These are phyloP conservation scores for Metarhizium sp. DNA, from an alignment of 2,329 filamentous ascomycete species.

Conservation along the genomic window DNA sequence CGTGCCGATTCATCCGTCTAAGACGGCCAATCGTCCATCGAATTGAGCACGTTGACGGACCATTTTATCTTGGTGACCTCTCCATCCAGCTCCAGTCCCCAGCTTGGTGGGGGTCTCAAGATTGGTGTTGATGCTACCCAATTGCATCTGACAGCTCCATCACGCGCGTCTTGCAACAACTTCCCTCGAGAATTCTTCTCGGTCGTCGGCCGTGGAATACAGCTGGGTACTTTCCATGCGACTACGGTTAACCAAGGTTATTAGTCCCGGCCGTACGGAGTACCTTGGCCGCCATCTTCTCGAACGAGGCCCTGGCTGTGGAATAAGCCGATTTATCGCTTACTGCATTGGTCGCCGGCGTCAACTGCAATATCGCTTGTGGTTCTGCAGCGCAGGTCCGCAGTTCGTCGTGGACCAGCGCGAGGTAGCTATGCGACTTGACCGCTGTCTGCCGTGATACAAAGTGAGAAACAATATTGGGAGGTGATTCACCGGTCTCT, in stretches of 20 bases:
- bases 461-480: not conserved
- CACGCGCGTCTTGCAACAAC: not conserved
- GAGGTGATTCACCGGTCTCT: not conserved
- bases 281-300: not conserved
- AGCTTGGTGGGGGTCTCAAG: not conserved
- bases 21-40: slow-evolving; percentile 3
- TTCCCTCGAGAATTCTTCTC: not conserved
- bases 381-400: not conserved
- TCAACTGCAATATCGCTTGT: not conserved
- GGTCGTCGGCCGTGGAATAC: no score
- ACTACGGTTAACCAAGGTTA: not conserved
- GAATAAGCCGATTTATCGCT: not conserved
- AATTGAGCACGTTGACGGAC: slow-evolving; percentile 3
- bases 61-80: not conserved
- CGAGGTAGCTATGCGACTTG: not conserved
- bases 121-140: not conserved
- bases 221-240: not conserved
- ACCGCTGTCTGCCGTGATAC: not conserved
- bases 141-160: not conserved
- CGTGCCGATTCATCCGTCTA: slow-evolving; percentile 7
- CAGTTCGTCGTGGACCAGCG: not conserved
- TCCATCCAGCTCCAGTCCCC: not conserved
- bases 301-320: not conserved
- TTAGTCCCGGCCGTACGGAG: not conserved
- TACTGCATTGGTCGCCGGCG: not conserved